A percentile compares a stretch with the other conserved stretches of the same genome.
These are phyloP conservation scores for Eimeria necatrix DNA, from an alignment of 169 alveolate species.

Conservation along the genomic window DNA sequence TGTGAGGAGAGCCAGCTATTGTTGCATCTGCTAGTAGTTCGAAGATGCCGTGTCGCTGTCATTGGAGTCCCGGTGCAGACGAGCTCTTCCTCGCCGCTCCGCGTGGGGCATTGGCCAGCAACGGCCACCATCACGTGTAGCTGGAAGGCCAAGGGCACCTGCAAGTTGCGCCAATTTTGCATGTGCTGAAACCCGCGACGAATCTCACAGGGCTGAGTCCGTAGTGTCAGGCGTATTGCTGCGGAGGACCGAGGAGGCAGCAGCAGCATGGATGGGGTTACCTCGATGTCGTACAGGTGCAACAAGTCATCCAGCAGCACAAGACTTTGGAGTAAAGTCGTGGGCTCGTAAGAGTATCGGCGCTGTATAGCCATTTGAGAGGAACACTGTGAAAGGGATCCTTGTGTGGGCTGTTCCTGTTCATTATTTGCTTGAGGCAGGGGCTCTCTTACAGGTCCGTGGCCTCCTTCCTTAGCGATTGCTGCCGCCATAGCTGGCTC, in stretches of 20 bases:
- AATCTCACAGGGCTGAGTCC: conserved; percentile 2
- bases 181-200: neutral
- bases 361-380: no score
- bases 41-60: no score
- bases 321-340: neutral
- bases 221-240: neutral
- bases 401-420: no score
- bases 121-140: conserved; percentile 5
- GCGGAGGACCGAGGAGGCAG: conserved; percentile 7
- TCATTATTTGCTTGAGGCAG: neutral
- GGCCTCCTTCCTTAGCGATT: no score
- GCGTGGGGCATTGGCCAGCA: neutral
- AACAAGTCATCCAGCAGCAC: neutral
- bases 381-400: no score
- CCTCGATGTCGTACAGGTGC: conserved; percentile 6
- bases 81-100: neutral
- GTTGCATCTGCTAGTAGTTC: neutral
- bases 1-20: neutral
- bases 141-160: conserved; percentile 9
- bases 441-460: no score
- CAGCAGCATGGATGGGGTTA: conserved; percentile 29
- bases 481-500: no score
- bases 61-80: no score
- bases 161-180: neutral
- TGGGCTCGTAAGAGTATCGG: no score